phyloP scores from a whole-genome alignment of 2,329 filamentous ascomycete genomes.

The Botryosphaeria dothidea region DNA sequence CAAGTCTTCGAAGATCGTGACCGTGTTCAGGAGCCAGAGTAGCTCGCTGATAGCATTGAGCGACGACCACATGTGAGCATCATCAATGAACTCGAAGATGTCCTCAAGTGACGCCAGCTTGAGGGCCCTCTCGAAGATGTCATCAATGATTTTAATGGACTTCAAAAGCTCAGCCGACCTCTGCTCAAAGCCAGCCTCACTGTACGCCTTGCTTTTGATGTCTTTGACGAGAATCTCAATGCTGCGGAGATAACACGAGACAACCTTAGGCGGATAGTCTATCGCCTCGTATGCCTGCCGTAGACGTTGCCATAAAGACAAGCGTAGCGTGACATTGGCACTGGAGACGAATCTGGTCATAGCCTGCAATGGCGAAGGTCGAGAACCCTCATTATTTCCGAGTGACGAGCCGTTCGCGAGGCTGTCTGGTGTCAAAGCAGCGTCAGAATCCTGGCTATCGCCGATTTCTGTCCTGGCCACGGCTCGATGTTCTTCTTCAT shows the following conservation, averaged over 20 bases:
- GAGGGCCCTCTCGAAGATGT: constrained; percentile 72
- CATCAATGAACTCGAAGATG: constrained; percentile 82
- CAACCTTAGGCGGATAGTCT: constrained; percentile 80
- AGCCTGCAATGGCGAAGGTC: constrained; percentile 58
- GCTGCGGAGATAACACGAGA: constrained; percentile 82
- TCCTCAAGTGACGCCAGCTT: constrained; percentile 66
- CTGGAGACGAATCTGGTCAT: constrained; percentile 82
- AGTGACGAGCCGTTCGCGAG: constrained; percentile 17
- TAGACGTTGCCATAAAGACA: constrained; percentile 90
- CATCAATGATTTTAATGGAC: constrained; percentile 77
- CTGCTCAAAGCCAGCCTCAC: constrained; percentile 58
- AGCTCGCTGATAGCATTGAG: constrained; percentile 71
- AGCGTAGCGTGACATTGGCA: constrained; percentile 77
- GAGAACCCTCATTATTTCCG: constrained; percentile 13
- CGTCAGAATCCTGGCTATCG: constrained; percentile 19
- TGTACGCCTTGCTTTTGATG: constrained; percentile 60
- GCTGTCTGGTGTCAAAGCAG: constrained; percentile 19
- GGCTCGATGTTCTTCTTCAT: neutral
- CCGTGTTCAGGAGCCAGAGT: constrained; percentile 73
- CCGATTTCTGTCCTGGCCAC: constrained; percentile 14
- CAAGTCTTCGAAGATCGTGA: constrained; percentile 81
- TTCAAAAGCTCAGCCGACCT: constrained; percentile 72
- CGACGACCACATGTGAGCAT: constrained; percentile 72
- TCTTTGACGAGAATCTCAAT: constrained; percentile 81
- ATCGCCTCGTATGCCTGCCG: constrained; percentile 86